Base-by-base conservation (phyloP, 2,329 filamentous ascomycete species). In the Neofusicoccum cordaticola region DNA sequence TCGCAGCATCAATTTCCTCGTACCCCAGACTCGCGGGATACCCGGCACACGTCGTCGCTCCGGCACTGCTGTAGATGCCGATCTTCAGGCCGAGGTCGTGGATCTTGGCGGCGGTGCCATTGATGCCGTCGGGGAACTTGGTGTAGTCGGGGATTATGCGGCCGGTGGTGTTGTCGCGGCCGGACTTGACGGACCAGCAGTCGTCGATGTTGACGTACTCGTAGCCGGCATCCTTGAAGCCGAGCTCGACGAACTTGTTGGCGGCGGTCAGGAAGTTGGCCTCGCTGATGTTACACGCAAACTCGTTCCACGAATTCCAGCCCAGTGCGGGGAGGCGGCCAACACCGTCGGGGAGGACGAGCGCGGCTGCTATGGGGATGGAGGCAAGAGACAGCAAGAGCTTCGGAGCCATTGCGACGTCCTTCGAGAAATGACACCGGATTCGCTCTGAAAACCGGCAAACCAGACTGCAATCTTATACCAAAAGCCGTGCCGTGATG, bases 41-140 rank as follows among this genome's bases (percentile, higher is more conserved):
- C 4, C 82, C 81, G 1, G 80, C 86, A 69, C 86, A 88, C 60
- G 19, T 72, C 56, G 65, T 77, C 8, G 31, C 34, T 47, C 84
- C 84, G 0, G 83, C 84, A 71, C 82, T 83, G 68, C 83, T 83
- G 70, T 90, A 90, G 65, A 90, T 87, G 0, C 87, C 87, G 9
- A 88, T 75, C 71, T 89, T 89, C 50, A 90, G 70, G 1, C 85
- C 85, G 67, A 86, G 69, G 1, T 69, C 74, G 66, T 89, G 87
- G 19, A 89, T 79, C 64, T 83, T 71, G 27, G 83, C 74, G 1
- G 85, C 85, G 1, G 84, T 72, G 0, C 82, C 80, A 8, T 78
- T 79, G 66, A 90, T 86, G 0, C 87, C 87, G 17, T 81, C 75
- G 0, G 87, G 87, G 65, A 89, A 90, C 64, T 82, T 84, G 2